phyloP scores from a whole-genome alignment of 2,329 filamentous ascomycete species.

The Phyllosticta citribraziliensis region DNA sequence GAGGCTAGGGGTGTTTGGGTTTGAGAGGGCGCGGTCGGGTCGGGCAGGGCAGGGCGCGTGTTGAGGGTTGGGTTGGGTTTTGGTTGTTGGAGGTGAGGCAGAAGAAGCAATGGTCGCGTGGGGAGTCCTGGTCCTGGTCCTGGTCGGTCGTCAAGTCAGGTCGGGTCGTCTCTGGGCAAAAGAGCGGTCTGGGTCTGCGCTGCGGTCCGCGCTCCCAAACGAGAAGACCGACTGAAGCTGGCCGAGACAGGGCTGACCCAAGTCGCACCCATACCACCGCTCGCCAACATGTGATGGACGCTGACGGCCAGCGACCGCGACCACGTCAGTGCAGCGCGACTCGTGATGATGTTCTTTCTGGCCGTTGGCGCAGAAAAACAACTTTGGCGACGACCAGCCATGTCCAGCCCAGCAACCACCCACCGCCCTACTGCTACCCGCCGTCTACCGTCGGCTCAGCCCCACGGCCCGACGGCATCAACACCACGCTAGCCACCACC shows the following conservation, averaged over 20 bases:
- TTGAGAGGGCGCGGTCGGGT: not conserved
- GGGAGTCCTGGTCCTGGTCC: not conserved
- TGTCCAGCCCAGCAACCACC: too few relatives aligned
- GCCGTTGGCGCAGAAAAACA: too few relatives aligned
- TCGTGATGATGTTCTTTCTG: too few relatives aligned
- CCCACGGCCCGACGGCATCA: not conserved
- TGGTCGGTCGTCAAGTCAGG: too few relatives aligned
- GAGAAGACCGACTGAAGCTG: too few relatives aligned
- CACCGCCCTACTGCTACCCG: not conserved
- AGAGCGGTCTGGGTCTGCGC: not conserved
- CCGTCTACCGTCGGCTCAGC: not conserved
- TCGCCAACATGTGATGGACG: too few relatives aligned
- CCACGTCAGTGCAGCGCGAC: too few relatives aligned
- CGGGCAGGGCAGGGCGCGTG: not conserved
- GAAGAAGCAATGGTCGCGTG: constrained; percentile 6
- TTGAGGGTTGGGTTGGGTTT: not conserved
- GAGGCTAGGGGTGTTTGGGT: not conserved
- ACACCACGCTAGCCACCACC: not conserved
- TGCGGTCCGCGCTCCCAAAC: not conserved
- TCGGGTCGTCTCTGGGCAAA: not conserved
- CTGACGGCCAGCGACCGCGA: too few relatives aligned
- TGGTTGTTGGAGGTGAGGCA: not conserved
- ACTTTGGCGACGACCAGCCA: too few relatives aligned
- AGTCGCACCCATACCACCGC: not conserved
- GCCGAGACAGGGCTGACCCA: not conserved